A percentile compares a stretch with the other conserved stretches of the same genome.
Evolutionary conservation across 352 stramenopile genomes (phyloP).

Genomic region (Phytophthora kernoviae): DNA sequence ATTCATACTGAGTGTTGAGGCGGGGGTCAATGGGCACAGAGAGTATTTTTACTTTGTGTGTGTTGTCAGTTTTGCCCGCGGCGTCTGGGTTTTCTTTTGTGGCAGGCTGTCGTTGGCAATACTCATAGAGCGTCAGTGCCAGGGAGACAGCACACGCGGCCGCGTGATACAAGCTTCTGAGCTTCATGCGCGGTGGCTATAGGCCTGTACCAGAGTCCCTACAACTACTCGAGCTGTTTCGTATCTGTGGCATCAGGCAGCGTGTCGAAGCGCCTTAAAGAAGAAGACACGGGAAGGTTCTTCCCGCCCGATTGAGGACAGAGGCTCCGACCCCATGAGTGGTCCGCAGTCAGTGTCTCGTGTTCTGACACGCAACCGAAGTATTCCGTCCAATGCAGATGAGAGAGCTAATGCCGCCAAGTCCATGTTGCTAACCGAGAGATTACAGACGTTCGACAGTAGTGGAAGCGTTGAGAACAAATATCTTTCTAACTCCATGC

Average conservation of each 20-base stretch:
- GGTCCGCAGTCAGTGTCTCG: background rate
- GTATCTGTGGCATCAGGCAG: background rate
- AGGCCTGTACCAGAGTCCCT: conserved; percentile 9
- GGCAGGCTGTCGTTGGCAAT: no score
- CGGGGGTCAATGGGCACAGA: background rate
- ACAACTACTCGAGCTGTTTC: conserved; percentile 5
- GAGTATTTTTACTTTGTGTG: conserved; percentile 21
- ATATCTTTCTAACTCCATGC: conserved; percentile 7
- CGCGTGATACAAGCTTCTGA: conserved; percentile 1
- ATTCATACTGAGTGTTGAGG: conserved; percentile 1
- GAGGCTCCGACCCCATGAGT: background rate
- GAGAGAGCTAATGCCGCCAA: conserved; percentile 1
- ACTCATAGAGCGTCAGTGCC: no score
- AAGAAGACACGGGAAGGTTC: conserved; percentile 1
- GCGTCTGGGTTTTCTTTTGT: background rate
- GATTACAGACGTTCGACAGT: conserved; percentile 12
- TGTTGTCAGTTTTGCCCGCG: conserved; percentile 11
- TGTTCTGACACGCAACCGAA: background rate
- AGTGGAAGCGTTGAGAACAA: background rate
- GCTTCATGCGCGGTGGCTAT: conserved; percentile 26
- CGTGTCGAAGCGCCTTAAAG: background rate
- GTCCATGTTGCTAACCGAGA: conserved; percentile 4
- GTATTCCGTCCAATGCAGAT: conserved; percentile 5
- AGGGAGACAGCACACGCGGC: background rate
- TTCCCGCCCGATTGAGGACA: background rate